Percentiles rank a stretch among this genome's conserved stretches.
These are phyloP conservation scores for Plantago coronopus DNA, from an alignment of 305 asterid species.

Conservation along the genomic window DNA sequence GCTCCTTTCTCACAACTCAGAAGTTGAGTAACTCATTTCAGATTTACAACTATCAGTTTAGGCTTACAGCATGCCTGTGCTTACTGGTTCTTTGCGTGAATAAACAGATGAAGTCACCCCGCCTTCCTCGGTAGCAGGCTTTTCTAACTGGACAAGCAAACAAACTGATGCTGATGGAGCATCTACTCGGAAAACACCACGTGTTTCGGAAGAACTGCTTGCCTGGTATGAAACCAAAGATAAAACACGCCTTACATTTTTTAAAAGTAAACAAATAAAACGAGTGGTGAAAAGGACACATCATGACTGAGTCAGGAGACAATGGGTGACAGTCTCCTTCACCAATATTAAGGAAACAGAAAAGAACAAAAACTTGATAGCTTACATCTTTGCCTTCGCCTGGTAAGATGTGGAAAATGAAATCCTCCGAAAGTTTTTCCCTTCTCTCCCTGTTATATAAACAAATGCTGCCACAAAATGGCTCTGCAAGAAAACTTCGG, in stretches of 20 bases:
- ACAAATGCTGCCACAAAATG: constrained; percentile 96
- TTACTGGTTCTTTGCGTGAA: constrained; percentile 99
- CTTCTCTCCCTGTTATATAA: constrained; percentile 99
- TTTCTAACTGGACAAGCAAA: constrained; percentile 93
- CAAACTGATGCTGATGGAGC: constrained; percentile 98
- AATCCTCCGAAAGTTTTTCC: constrained; percentile 98
- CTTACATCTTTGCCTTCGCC: constrained; percentile 83
- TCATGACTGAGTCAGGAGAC: neutral
- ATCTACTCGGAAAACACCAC: constrained; percentile 85
- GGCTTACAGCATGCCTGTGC: constrained; percentile 28
- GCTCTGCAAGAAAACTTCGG: constrained; percentile 82
- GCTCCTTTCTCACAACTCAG: no score
- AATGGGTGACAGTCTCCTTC: constrained; percentile 5
- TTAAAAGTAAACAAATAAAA: neutral
- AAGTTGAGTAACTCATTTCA: no score
- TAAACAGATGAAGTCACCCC: constrained; percentile 98
- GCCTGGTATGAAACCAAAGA: constrained; percentile 44
- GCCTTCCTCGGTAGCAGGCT: constrained; percentile 98
- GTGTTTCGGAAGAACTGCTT: constrained; percentile 56
- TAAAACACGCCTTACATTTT: constrained; percentile 11
- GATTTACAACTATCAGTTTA: constrained; percentile 2
- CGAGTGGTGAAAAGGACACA: no score
- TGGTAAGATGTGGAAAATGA: constrained; percentile 69
- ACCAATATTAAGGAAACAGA: constrained; percentile 6
- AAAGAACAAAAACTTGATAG: constrained; percentile 19